Conservation (phyloP, 495 filamentous ascomycete genomes). For the Talaromyces nanjingensis region DNA sequence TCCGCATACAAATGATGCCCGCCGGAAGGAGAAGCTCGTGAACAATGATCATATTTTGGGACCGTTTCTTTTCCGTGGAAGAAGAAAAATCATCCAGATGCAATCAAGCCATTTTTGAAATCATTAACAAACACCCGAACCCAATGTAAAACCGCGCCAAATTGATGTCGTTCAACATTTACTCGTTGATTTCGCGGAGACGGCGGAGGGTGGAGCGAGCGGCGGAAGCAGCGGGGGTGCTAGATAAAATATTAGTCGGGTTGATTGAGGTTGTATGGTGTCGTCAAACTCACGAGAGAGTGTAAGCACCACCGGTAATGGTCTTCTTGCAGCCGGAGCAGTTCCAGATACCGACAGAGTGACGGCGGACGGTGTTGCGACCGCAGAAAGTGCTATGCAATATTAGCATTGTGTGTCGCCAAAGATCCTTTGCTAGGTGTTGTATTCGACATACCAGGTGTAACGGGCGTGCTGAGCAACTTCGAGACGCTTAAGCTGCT, state of each 20-base stretch:
- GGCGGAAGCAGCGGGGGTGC: slow-evolving; percentile 91
- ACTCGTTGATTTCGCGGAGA: slow-evolving; percentile 97
- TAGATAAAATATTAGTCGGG: slow-evolving; percentile 29
- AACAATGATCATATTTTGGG: slow-evolving; percentile 4
- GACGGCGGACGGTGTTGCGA: slow-evolving; percentile 87
- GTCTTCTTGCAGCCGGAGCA: slow-evolving; percentile 92
- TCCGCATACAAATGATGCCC: slow-evolving; percentile 9
- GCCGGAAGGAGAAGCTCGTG: slow-evolving; percentile 7
- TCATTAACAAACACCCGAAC: slow-evolving; percentile 19
- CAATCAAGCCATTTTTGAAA: slow-evolving; percentile 10
- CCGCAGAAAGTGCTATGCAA: slow-evolving; percentile 80
- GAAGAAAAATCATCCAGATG: slow-evolving; percentile 3
- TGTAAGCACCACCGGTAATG: slow-evolving; percentile 94
- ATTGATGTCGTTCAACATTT: slow-evolving; percentile 28
- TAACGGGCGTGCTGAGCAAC: slow-evolving; percentile 93
- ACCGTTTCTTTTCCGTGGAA: not conserved
- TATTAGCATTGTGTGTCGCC: not conserved
- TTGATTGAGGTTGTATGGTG: slow-evolving; percentile 9
- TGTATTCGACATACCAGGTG: slow-evolving; percentile 27
- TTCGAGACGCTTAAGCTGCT: slow-evolving; percentile 99
- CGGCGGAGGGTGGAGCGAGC: slow-evolving; percentile 96
- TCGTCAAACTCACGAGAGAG: slow-evolving; percentile 73
- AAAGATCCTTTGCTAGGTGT: not conserved
- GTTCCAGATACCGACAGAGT: slow-evolving; percentile 92
- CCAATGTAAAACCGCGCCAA: slow-evolving; percentile 23